These are phyloP conservation scores for Lyophyllum semitale DNA, from an alignment of 768 basidiomycete genomes.

Conservation along the genomic window DNA sequence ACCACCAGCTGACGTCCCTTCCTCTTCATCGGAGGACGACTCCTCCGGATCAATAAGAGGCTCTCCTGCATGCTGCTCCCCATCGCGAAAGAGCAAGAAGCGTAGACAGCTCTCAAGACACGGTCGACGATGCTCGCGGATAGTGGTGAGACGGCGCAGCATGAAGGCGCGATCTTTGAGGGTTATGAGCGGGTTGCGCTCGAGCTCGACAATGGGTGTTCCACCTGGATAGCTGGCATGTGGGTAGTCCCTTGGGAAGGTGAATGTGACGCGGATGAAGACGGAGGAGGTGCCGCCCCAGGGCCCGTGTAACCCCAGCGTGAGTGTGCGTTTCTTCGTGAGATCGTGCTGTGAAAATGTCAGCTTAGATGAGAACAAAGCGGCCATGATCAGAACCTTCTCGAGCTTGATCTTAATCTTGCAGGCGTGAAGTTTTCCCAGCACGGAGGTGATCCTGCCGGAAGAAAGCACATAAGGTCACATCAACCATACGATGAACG, in stretches of 20 bases:
- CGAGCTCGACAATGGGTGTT: constrained; percentile 77
- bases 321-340: constrained; percentile 75
- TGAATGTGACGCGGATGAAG: constrained; percentile 87
- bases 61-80: constrained; percentile 56
- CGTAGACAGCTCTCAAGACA: constrained; percentile 84
- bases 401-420: constrained; percentile 78
- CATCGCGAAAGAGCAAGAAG: constrained; percentile 75
- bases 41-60: constrained; percentile 55
- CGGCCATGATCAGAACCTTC: constrained; percentile 44
- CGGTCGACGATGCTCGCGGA: constrained; percentile 73
- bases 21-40: constrained; percentile 58
- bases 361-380: too few relatives aligned
- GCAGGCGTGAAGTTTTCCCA: constrained; percentile 60
- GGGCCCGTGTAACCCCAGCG: constrained; percentile 84
- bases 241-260: constrained; percentile 85
- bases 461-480: not conserved
- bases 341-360: constrained; percentile 56
- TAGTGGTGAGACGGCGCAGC: constrained; percentile 70
- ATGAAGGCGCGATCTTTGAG: constrained; percentile 78
- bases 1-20: constrained; percentile 21
- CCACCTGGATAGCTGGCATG: constrained; percentile 60
- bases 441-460: constrained; percentile 73
- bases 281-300: constrained; percentile 88
- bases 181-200: constrained; percentile 80
- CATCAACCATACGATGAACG: not conserved